Evolutionary conservation across 768 basidiomycete species (phyloP), one percentile per base, ranked within the genome.

Genomic region (Mycena maculata): DNA sequence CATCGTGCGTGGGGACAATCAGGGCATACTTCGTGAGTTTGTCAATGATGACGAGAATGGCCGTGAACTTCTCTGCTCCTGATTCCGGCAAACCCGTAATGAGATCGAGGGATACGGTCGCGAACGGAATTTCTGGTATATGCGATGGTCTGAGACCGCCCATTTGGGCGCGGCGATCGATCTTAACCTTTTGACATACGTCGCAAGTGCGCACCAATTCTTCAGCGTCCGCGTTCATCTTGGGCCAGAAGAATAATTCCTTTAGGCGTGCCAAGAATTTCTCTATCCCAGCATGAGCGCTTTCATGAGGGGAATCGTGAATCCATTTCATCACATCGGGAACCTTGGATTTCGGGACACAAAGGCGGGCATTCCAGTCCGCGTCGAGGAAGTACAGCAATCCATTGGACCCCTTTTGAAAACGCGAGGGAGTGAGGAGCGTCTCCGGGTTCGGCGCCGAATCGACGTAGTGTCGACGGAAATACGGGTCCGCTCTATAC

Each of bases 1-100:
- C 33, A 13, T 39, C 28, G 23, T 48, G 42, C 9, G 70, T 57
- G 4, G 79, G 77, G 30, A 81, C 73, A 63, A 83, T 80, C 45
- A 78, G 72, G 6, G 72, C 50, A n/a, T 69, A 71, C 15, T 44
- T 44, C 3, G 42, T 44, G 42, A 44, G 42, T 15, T 44, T 44
- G 18, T 22, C 13, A 3, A 44, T 22, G 18, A 44, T 44, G 4
- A 44, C 42, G n/a, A 22, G 42, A 22, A 44, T 44, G n/a, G 42
- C 42, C 8, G 42, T 38, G n/a, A n/a, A 22, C 4, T 22, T 3
- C 5, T 4, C 23, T 20, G 3, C 23, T 5, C 42, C 33, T 0
- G 77, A 76, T 1, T 36, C 22, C 12, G 54, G 54, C 8, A 55
- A 15, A 2, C 54, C 54, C 1, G 54, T 55, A 8, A 55, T 57